Evolutionary conservation across 208 protist species (phyloP), one percentile per base, ranked within the genome.

Genomic region (Leishmania tropica): DNA sequence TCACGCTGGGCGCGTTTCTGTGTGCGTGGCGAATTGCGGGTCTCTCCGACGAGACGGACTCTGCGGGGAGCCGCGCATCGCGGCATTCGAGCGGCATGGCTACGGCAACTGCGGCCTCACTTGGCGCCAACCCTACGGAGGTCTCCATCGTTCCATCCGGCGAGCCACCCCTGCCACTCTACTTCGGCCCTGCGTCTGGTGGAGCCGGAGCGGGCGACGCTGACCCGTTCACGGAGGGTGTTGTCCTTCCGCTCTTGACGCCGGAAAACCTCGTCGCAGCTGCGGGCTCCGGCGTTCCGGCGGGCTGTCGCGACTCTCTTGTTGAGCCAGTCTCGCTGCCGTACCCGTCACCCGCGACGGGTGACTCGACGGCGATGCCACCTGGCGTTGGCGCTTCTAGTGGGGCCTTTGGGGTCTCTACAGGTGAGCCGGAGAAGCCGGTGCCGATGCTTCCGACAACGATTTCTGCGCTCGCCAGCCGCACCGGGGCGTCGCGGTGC

Each of bases 1-100:
- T 95, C 17, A 88, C 87, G 5, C 76, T 96, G 17, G 93, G 93
- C 19, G 90, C 93, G 1, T 96, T 95, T 70, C 75, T 96, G 31
- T 83, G 85, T 79, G 91, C 93, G 35, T 86, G 90, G 87, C 91
- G 88, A 40, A 28, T 81, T 2, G 80, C 78, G 1, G 85, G 88
- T 3, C 13, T 31, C 45, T 64, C 65, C 15, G 48, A 64, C 37
- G 75, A 58, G 40, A 78, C 40, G 53, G 28, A 7, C 37, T 31
- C n/a, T 21, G 70, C 51, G 70, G 28, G 28, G 70, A 35, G 40
- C 10, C 42, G 17, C 24, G 70, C 11, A 19, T 35, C 45, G 28
- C 40, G 24, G 11, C 40, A 76, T 7, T 19, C 15, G 73, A 62
- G 31, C 4, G 51, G 5, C 15, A 37, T 47, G 73, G 10, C 73